Evolutionary conservation across 2,329 filamentous ascomycete species (phyloP).

Genomic region (Periconia sp.): DNA sequence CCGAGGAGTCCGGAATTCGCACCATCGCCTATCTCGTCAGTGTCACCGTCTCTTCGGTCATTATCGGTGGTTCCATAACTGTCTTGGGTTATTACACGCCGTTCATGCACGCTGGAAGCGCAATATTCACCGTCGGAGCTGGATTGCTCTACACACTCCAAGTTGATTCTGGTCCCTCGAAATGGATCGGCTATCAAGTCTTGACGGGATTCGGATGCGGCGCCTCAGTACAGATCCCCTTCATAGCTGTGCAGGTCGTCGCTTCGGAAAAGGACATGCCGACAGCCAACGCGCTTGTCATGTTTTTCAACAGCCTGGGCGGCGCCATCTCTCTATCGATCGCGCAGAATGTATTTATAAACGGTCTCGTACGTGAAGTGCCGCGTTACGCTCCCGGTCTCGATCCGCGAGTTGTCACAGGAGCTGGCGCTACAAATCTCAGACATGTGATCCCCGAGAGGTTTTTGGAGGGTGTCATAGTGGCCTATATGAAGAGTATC

Average conservation of each 20-base stretch:
- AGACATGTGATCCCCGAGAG: constrained; percentile 53
- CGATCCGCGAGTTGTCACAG: constrained; percentile 45
- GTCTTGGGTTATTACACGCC: constrained; percentile 37
- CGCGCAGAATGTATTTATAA: constrained; percentile 68
- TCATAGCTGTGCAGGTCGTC: constrained; percentile 49
- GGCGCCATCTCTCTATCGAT: constrained; percentile 67
- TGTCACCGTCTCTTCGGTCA: constrained; percentile 28
- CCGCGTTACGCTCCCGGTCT: constrained; percentile 45
- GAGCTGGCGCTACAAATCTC: constrained; percentile 60
- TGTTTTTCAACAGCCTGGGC: constrained; percentile 67
- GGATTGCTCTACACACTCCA: constrained; percentile 43
- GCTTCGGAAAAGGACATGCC: constrained; percentile 45
- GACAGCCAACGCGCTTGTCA: constrained; percentile 46
- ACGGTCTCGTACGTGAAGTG: constrained; percentile 60
- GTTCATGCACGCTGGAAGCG: constrained; percentile 40
- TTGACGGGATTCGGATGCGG: constrained; percentile 44
- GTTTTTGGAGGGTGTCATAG: constrained; percentile 55
- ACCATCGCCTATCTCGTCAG: constrained; percentile 37
- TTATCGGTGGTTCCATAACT: constrained; percentile 31
- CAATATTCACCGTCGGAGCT: constrained; percentile 39
- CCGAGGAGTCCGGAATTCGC: constrained; percentile 41
- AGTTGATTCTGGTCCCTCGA: constrained; percentile 19
- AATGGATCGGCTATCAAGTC: constrained; percentile 47
- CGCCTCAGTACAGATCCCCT: constrained; percentile 46
- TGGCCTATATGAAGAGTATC: constrained; percentile 64